Conservation (phyloP, 805 yeast genomes). For the Candida anglica region DNA sequence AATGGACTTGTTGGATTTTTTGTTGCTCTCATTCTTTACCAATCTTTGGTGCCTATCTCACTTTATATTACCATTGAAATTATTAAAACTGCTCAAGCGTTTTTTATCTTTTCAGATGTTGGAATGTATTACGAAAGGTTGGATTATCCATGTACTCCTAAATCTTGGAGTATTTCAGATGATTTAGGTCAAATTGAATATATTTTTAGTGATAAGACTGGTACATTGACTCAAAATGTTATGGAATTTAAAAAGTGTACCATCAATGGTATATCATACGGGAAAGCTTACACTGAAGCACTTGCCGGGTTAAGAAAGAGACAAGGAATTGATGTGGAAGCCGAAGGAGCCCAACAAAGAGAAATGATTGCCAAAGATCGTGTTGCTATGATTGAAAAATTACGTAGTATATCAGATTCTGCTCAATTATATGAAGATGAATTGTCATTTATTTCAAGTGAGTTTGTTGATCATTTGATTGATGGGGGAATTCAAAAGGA, state of each 20-base stretch:
- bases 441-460: slow-evolving; percentile 65
- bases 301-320: slow-evolving; percentile 74
- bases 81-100: slow-evolving; percentile 78
- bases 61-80: slow-evolving; percentile 78
- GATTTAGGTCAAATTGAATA: slow-evolving; percentile 85
- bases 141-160: slow-evolving; percentile 81
- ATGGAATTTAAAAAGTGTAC: slow-evolving; percentile 86
- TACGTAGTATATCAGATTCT: slow-evolving; percentile 11
- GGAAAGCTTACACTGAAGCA: slow-evolving; percentile 81
- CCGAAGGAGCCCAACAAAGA: slow-evolving; percentile 50
- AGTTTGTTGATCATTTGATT: slow-evolving; percentile 60
- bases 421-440: slow-evolving; percentile 50
- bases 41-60: slow-evolving; percentile 79
- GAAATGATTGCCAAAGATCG: slow-evolving; percentile 55
- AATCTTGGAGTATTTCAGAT: slow-evolving; percentile 82
- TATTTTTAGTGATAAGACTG: slow-evolving; percentile 81
- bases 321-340: slow-evolving; percentile 71
- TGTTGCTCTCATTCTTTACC: slow-evolving; percentile 73
- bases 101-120: slow-evolving; percentile 72
- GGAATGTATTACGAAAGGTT: slow-evolving; percentile 63
- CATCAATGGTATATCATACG: slow-evolving; percentile 68
- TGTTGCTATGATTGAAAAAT: slow-evolving; percentile 48
- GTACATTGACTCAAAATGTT: slow-evolving; percentile 77
- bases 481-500: slow-evolving; percentile 56
- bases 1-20: slow-evolving; percentile 73